Evolutionary conservation across 345 rosid genomes (phyloP), one percentile per base, ranked within the genome.

Genomic region (Mercurialis annua): DNA sequence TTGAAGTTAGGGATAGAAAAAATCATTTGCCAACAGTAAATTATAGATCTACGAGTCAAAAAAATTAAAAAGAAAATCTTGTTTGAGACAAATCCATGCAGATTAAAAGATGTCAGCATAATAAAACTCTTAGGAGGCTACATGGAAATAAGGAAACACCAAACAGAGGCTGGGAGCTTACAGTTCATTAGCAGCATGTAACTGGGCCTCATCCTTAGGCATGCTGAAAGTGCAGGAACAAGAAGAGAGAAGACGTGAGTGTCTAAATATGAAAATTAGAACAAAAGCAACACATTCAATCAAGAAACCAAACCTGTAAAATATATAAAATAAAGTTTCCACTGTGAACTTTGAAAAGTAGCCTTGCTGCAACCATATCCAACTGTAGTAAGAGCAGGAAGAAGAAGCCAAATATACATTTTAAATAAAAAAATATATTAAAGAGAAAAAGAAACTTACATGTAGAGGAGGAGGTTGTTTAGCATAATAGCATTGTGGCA

Each of bases 141-240:
- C 16, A 49, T 36, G 36, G 27, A 64, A 47, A 64, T 40, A 40
- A 51, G 52, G 26, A 21, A 33, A 27, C 54, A 43, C 23, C 15
- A 16, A 68, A 31, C 51, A 59, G 21, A 4, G 36, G 71, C 15
- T 38, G 50, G 56, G 75, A 62, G 67, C 97, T 65, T 86, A 90
- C 98, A 95, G 98, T 88, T 92, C 98, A 66, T 88, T 84, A 46
- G 99, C 96, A 38, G 99, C 99, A 62, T 77, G 73, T 60, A 95
- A 73, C 65, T 95, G 99, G 51, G 93, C 97, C 77, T 92, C 99
- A 24, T 95, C 99, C 83, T 83, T 92, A 15, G 99, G 98, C 98
- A 95, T 88, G 89, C 97, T 95, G 90, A 65, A 78, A 68, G 62
- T 58, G 51, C 62, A 30, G 6, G 40, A 27, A 27, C 5, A 26